Conservation (phyloP, 2,329 filamentous ascomycete species). For the Aspergillus nomiae region DNA sequence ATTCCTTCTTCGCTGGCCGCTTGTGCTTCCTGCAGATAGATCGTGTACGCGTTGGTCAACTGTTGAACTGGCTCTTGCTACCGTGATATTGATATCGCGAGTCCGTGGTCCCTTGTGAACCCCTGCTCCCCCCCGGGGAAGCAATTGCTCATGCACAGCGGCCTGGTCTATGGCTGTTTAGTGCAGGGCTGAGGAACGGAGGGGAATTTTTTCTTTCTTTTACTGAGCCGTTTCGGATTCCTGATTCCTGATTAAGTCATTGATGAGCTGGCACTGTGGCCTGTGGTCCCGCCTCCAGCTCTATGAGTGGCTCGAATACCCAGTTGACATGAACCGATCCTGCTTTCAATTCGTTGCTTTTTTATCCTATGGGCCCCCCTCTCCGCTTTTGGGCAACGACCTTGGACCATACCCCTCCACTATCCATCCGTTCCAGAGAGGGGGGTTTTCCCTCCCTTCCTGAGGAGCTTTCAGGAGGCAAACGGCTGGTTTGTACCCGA, state of each 20-base stretch:
- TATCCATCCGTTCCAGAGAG: conserved; percentile 22
- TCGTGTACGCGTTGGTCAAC: conserved; percentile 1
- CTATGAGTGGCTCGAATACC: conserved; percentile 18
- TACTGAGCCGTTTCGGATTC: not conserved
- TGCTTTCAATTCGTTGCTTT: conserved; percentile 27
- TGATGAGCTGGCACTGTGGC: conserved; percentile 35
- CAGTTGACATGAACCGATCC: conserved; percentile 16
- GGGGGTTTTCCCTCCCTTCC: conserved; percentile 7
- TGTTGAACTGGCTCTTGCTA: conserved; percentile 1
- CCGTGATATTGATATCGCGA: conserved; percentile 8
- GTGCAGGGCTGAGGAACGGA: conserved; percentile 18
- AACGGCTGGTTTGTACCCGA: conserved; percentile 26
- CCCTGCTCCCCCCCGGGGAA: conserved; percentile 11
- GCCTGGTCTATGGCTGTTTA: conserved; percentile 26
- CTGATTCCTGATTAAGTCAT: conserved; percentile 19
- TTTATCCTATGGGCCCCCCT: conserved; percentile 21
- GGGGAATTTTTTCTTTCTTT: conserved; percentile 1
- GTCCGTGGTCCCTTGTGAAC: conserved; percentile 13
- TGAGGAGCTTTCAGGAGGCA: conserved; percentile 23
- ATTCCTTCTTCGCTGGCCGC: conserved; percentile 29
- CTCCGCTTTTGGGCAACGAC: conserved; percentile 34
- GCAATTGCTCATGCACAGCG: conserved; percentile 33
- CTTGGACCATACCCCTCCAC: conserved; percentile 17
- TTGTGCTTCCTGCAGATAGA: conserved; percentile 25
- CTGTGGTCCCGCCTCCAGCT: conserved; percentile 25